A percentile compares a stretch with the other conserved stretches of the same genome.
phyloP scores from a whole-genome alignment of 2,329 filamentous ascomycete species.

The Elsinoe fawcettii region DNA sequence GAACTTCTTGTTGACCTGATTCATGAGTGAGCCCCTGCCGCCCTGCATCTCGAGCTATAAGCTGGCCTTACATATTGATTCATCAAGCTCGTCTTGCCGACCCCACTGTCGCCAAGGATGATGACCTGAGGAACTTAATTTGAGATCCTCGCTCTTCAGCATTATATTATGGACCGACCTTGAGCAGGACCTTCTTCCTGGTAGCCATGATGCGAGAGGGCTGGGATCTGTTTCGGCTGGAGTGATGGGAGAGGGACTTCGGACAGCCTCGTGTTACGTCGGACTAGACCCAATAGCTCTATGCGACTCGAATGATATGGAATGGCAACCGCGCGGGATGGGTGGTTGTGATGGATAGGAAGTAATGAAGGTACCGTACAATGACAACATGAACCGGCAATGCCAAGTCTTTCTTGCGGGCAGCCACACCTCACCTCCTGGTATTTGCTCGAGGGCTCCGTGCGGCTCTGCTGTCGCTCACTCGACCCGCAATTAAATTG shows the following conservation, averaged over 20 bases:
- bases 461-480: constrained; percentile 11
- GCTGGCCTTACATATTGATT: constrained; percentile 90
- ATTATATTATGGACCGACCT: constrained; percentile 22
- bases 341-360: not conserved
- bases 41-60: not conserved
- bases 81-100: constrained; percentile 99
- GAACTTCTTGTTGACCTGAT: constrained; percentile 99
- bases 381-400: not conserved
- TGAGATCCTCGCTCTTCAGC: not conserved
- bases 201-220: constrained; percentile 27
- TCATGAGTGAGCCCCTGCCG: not conserved
- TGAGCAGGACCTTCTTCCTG: constrained; percentile 34
- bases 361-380: not conserved
- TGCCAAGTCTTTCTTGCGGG: not conserved
- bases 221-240: not conserved
- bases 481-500: constrained; percentile 1
- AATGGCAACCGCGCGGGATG: not conserved
- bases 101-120: constrained; percentile 96
- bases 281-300: not conserved
- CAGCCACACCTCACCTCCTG: not conserved
- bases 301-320: not conserved
- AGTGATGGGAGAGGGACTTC: not conserved
- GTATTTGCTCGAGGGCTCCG: not conserved
- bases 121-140: constrained; percentile 62
- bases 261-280: not conserved